Evolutionary conservation across 495 filamentous ascomycete genomes (phyloP).

Genomic region (Lepidopterella palustris): DNA sequence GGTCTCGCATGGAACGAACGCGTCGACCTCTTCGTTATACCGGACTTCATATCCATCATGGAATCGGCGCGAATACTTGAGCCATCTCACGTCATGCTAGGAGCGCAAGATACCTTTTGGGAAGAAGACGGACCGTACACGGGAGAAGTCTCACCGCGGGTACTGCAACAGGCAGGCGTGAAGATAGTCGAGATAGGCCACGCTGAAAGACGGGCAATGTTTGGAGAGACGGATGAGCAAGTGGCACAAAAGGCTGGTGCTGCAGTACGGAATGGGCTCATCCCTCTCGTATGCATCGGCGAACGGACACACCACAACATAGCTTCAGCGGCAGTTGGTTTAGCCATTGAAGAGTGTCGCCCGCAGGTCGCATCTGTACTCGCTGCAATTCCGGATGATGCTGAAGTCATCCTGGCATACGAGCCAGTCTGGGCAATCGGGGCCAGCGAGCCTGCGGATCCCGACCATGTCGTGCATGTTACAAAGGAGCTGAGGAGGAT

Average conservation of each 20-base stretch:
- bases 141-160: constrained; percentile 65
- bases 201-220: constrained; percentile 63
- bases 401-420: constrained; percentile 75
- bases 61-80: constrained; percentile 48
- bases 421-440: constrained; percentile 91
- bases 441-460: constrained; percentile 59
- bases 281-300: constrained; percentile 75
- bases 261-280: constrained; percentile 58
- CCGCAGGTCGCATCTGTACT: constrained; percentile 58
- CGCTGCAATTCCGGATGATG: constrained; percentile 47
- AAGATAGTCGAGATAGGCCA: constrained; percentile 71
- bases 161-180: constrained; percentile 58
- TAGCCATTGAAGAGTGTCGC: constrained; percentile 58
- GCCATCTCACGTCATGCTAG: constrained; percentile 46
- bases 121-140: constrained; percentile 65
- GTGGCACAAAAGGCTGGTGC: constrained; percentile 62
- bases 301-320: constrained; percentile 49
- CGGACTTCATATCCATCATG: constrained; percentile 65
- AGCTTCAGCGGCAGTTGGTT: constrained; percentile 46
- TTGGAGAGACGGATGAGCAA: constrained; percentile 61
- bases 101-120: constrained; percentile 69
- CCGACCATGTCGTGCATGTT: constrained; percentile 67
- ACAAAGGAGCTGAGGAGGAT: constrained; percentile 51
- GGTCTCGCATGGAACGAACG: constrained; percentile 32
- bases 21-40: constrained; percentile 60